phyloP scores from a whole-genome alignment of 768 basidiomycete genomes.

The Chalciporus pseudorubinellus region DNA sequence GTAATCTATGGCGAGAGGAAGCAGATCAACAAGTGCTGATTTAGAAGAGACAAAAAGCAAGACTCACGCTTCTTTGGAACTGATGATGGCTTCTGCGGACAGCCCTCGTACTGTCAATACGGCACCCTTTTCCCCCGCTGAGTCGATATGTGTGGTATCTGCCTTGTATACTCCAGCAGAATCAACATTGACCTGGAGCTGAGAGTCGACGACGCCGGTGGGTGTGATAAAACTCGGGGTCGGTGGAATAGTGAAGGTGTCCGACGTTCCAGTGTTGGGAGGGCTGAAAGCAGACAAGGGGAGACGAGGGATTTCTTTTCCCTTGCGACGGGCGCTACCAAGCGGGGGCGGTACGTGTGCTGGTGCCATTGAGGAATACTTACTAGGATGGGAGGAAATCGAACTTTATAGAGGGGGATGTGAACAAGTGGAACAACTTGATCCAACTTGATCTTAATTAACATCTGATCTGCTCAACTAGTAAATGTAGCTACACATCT shows the following conservation, averaged over 20 bases:
- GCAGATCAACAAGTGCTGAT: not conserved
- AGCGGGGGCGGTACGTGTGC: constrained; percentile 20
- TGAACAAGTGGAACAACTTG: too few species aligned
- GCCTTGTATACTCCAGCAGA: constrained; percentile 23
- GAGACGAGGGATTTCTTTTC: constrained; percentile 65
- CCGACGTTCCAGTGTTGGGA: constrained; percentile 63
- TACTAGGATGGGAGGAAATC: not conserved
- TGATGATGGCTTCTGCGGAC: constrained; percentile 38
- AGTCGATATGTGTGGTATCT: constrained; percentile 39
- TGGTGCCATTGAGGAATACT: not conserved
- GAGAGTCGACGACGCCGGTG: constrained; percentile 61
- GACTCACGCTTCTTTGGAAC: constrained; percentile 41
- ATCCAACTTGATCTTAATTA: too few species aligned
- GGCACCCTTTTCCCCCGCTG: constrained; percentile 55
- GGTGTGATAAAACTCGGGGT: constrained; percentile 70
- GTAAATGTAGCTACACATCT: too few species aligned
- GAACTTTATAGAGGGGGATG: not conserved
- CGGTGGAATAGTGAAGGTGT: constrained; percentile 64
- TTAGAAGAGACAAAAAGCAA: not conserved
- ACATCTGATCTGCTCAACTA: too few species aligned
- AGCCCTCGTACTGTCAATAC: constrained; percentile 51
- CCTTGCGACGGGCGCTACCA: constrained; percentile 54
- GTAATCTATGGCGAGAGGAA: constrained; percentile 16
- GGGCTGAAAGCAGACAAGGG: constrained; percentile 76
- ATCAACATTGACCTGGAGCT: constrained; percentile 47